Evolutionary conservation across 164 flowering plant species (phyloP).

Genomic region (Aristolochia contorta): DNA sequence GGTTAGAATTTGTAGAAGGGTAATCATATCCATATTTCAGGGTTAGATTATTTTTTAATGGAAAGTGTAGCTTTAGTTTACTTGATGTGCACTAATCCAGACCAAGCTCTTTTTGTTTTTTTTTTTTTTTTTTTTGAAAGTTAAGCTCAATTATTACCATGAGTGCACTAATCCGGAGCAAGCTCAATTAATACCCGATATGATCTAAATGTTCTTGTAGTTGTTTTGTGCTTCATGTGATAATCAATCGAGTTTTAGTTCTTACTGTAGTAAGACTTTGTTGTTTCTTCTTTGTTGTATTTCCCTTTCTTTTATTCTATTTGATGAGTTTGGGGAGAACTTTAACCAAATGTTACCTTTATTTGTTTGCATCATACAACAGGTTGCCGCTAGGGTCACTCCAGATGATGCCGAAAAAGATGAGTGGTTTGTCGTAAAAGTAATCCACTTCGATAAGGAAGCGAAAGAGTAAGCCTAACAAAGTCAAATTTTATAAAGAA

Average conservation of each 20-base stretch:
- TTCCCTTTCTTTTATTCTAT: background rate
- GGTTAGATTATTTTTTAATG: too few species aligned
- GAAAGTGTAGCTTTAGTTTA: too few species aligned
- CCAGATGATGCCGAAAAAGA: conserved; percentile 78
- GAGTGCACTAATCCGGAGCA: too few species aligned
- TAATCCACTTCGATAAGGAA: conserved; percentile 78
- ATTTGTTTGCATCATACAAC: conserved; percentile 9
- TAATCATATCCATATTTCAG: too few species aligned
- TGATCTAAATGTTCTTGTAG: too few species aligned
- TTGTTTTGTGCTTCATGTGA: too few species aligned
- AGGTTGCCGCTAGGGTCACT: conserved; percentile 93
- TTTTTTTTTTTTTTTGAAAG: too few species aligned
- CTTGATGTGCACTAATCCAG: too few species aligned
- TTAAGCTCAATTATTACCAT: background rate
- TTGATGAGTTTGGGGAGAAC: background rate
- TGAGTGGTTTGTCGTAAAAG: conserved; percentile 98
- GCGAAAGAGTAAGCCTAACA: conserved; percentile 65
- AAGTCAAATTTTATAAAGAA: too few species aligned
- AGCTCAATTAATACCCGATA: too few species aligned
- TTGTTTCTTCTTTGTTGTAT: background rate
- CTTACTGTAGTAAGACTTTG: background rate
- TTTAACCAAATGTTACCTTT: background rate
- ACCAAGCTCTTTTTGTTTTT: too few species aligned
- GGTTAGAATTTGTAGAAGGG: too few species aligned
- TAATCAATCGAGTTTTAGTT: background rate